A percentile compares a stretch with the other conserved stretches of the same genome.
Conservation (phyloP, 306 rosid species). For the Dryas alaskensis region DNA sequence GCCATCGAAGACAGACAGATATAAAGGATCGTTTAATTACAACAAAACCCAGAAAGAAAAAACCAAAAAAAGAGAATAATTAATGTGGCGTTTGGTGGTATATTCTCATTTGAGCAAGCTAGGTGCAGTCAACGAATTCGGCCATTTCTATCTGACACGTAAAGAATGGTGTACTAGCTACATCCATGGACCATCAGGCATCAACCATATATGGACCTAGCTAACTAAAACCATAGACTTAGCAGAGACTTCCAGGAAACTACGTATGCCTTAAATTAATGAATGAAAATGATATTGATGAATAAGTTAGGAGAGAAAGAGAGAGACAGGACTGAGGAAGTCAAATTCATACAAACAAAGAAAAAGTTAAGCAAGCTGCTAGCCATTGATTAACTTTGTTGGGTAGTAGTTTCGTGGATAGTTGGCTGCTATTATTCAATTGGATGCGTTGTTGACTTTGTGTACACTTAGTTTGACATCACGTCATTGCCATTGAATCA, state of each 20-base stretch:
- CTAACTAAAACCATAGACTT: slow-evolving; percentile 32
- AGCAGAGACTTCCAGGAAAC: slow-evolving; percentile 52
- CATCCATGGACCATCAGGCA: neutral
- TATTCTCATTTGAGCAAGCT: slow-evolving; percentile 12
- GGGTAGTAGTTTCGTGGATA: slow-evolving; percentile 21
- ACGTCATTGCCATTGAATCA: slow-evolving; percentile 16
- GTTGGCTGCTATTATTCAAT: slow-evolving; percentile 26
- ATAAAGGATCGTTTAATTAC: neutral
- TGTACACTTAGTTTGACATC: slow-evolving; percentile 28
- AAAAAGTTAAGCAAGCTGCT: neutral
- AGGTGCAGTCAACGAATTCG: slow-evolving; percentile 64
- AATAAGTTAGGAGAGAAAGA: slow-evolving; percentile 27
- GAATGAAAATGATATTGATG: neutral
- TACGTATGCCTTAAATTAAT: slow-evolving; percentile 30
- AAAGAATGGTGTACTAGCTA: slow-evolving; percentile 19
- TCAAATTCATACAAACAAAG: neutral
- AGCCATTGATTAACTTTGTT: neutral
- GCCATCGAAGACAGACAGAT: slow-evolving; percentile 15
- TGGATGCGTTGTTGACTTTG: slow-evolving; percentile 48
- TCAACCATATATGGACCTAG: neutral
- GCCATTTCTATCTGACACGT: slow-evolving; percentile 62
- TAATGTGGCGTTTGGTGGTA: slow-evolving; percentile 10
- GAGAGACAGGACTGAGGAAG: neutral
- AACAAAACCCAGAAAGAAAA: slow-evolving; percentile 20
- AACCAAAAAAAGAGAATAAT: neutral